These are phyloP conservation scores for Solanum pinnatisectum DNA, from an alignment of 257 asterid species.

Conservation along the genomic window DNA sequence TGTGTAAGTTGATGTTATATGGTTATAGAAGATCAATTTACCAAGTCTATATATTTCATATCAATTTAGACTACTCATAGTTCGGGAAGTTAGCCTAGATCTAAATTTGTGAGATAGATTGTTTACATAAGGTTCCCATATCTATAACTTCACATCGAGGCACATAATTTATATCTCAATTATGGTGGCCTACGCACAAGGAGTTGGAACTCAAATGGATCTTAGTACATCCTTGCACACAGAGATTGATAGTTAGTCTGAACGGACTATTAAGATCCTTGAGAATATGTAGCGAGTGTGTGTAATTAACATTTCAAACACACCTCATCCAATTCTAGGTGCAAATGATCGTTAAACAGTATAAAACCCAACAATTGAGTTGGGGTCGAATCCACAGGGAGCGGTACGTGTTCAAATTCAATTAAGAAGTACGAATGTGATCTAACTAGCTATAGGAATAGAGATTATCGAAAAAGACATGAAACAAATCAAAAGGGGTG, in stretches of 20 bases:
- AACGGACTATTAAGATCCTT: neutral
- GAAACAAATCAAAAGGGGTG: too few relatives aligned
- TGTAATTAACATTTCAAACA: too few relatives aligned
- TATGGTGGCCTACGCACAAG: neutral
- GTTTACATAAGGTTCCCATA: neutral
- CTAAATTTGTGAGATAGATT: neutral
- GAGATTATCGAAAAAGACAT: too few relatives aligned
- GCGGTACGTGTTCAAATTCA: too few relatives aligned
- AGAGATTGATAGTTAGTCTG: neutral
- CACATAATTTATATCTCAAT: neutral
- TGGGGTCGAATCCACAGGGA: too few relatives aligned
- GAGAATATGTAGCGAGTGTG: neutral
- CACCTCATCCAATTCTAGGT: too few relatives aligned
- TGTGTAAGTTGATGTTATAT: neutral
- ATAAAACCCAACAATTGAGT: too few relatives aligned
- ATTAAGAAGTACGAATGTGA: too few relatives aligned
- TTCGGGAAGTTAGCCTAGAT: neutral
- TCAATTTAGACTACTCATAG: neutral
- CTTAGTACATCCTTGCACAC: neutral
- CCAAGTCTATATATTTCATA: neutral
- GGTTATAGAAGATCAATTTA: neutral
- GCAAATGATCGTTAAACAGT: too few relatives aligned
- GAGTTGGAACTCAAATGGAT: neutral
- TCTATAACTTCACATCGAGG: neutral
- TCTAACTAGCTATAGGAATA: too few relatives aligned